phyloP scores from a whole-genome alignment of 2,329 filamentous ascomycete species.

The Sporothrix pallida region DNA sequence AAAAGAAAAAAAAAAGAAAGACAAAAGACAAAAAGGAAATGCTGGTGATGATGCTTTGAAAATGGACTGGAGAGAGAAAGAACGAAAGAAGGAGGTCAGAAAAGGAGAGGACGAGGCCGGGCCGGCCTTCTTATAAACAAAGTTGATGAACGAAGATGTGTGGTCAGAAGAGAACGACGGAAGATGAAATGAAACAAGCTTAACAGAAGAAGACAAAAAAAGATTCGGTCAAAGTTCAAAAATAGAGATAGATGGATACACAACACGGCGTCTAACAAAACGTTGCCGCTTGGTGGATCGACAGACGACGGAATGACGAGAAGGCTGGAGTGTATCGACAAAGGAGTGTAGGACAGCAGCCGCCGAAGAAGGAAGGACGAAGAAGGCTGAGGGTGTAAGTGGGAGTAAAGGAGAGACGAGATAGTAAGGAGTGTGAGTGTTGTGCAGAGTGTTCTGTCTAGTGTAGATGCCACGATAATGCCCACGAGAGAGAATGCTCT shows the following conservation, averaged over 20 bases:
- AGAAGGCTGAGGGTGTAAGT: not conserved
- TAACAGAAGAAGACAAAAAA: not conserved
- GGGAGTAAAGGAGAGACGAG: not conserved
- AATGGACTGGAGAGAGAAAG: not conserved
- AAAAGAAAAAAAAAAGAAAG: conserved; percentile 37
- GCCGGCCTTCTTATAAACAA: conserved; percentile 22
- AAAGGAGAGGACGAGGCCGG: conserved; percentile 45
- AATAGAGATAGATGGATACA: not conserved
- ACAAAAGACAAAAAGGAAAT: conserved; percentile 38
- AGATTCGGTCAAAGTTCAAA: not conserved
- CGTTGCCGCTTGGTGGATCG: conserved; percentile 13
- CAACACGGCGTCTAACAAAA: conserved; percentile 27
- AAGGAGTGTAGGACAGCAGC: not conserved
- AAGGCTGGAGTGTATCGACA: not conserved
- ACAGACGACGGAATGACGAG: not conserved
- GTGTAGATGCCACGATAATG: not conserved
- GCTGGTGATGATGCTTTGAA: conserved; percentile 29
- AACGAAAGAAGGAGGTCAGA: conserved; percentile 38
- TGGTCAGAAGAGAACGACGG: not conserved
- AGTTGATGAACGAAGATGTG: not conserved
- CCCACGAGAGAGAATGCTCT: not conserved
- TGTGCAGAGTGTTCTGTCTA: no score
- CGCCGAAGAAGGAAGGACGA: not conserved
- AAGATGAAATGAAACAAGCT: not conserved
- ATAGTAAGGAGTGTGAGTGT: not conserved